A percentile compares a stretch with the other conserved stretches of the same genome.
These are phyloP conservation scores for Coelastrella sp. DNA, from an alignment of 139 green algal species.

Conservation along the genomic window DNA sequence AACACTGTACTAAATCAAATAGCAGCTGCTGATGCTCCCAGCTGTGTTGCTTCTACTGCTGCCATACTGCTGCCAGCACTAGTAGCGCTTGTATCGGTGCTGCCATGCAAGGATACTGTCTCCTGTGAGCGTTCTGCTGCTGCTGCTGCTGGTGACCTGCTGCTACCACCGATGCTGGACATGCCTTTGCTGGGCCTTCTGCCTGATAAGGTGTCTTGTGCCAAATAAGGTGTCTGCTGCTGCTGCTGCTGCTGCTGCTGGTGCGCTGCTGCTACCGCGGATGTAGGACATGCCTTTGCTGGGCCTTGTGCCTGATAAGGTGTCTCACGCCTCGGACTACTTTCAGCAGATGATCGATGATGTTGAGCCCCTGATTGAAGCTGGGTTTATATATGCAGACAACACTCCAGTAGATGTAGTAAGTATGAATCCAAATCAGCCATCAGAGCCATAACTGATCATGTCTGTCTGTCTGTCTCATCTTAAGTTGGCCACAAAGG, in stretches of 20 bases:
- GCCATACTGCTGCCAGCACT: too few relatives aligned
- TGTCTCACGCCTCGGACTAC: constrained; percentile 96
- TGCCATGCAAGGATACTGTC: too few relatives aligned
- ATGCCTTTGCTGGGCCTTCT: constrained; percentile 86
- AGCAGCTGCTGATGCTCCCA: too few relatives aligned
- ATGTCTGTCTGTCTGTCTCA: too few relatives aligned
- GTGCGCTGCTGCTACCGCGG: too few relatives aligned
- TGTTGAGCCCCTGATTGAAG: constrained; percentile 79
- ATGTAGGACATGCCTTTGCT: constrained; percentile 77
- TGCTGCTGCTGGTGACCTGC: not conserved
- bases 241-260: constrained; percentile 29
- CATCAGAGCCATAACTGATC: too few relatives aligned
- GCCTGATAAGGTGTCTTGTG: constrained; percentile 86
- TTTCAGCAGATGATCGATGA: constrained; percentile 72
- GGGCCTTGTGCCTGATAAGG: constrained; percentile 73
- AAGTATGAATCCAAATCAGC: too few relatives aligned
- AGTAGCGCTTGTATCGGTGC: too few relatives aligned
- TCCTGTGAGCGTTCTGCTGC: not conserved
- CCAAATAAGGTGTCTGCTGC: constrained; percentile 54
- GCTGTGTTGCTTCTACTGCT: too few relatives aligned
- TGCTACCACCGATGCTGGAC: constrained; percentile 39
- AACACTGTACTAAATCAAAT: too few relatives aligned
- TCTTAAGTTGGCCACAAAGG: too few relatives aligned
- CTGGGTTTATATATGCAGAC: constrained; percentile 88
- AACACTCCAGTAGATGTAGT: constrained; percentile 94